These are phyloP conservation scores for Xylona heveae DNA, from an alignment of 495 filamentous ascomycete species.

Conservation along the genomic window DNA sequence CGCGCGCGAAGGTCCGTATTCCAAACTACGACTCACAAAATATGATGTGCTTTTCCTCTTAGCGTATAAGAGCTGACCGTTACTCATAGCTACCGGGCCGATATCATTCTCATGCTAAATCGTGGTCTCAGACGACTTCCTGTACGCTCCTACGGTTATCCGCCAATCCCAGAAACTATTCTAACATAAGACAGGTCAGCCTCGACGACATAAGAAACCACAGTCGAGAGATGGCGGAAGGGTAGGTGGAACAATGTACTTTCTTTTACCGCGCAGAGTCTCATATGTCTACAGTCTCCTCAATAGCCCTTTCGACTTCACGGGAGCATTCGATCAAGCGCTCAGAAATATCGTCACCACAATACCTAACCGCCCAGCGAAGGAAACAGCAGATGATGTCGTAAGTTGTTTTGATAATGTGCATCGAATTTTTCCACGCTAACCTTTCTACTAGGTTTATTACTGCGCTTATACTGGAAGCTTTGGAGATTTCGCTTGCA, in stretches of 20 bases:
- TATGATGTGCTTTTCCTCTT: background rate
- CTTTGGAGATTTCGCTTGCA: constrained; percentile 88
- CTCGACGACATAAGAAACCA: constrained; percentile 87
- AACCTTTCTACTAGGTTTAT: constrained; percentile 36
- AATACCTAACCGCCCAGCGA: constrained; percentile 38
- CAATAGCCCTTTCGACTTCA: constrained; percentile 69
- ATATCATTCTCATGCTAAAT: constrained; percentile 85
- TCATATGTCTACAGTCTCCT: constrained; percentile 31
- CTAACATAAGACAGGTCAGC: constrained; percentile 39
- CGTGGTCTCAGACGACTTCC: constrained; percentile 52
- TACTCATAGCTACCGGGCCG: constrained; percentile 43
- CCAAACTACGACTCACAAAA: background rate
- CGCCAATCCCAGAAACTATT: background rate
- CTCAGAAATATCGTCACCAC: constrained; percentile 72
- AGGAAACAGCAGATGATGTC: constrained; percentile 37
- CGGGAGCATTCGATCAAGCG: constrained; percentile 69
- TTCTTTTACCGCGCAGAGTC: background rate
- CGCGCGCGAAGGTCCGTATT: constrained; percentile 32
- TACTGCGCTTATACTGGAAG: constrained; percentile 91
- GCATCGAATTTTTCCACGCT: constrained; percentile 6
- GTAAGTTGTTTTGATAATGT: constrained; percentile 17
- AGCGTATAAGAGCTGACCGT: background rate
- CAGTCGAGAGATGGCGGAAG: constrained; percentile 73
- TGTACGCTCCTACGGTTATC: constrained; percentile 17
- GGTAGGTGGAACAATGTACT: constrained; percentile 18